Evolutionary conservation across 371 early-diverging fungal species (phyloP).

Genomic region (Haplosporangium sp.): DNA sequence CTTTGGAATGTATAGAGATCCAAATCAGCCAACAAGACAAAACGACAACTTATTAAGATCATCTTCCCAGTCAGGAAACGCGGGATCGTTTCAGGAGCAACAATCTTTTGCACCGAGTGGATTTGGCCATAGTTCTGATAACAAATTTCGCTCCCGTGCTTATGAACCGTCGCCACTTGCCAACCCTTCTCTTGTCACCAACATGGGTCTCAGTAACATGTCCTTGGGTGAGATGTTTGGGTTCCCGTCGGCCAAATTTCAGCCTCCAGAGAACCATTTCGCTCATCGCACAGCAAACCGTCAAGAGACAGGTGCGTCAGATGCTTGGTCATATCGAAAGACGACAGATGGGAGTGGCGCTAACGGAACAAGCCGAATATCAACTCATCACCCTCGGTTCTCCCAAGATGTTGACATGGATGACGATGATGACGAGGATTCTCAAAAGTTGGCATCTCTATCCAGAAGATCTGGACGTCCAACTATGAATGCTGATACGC

Average conservation of each 20-base stretch:
- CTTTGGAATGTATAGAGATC: slow-evolving; percentile 52
- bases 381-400: slow-evolving; percentile 13
- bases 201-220: slow-evolving; percentile 34
- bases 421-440: slow-evolving; percentile 24
- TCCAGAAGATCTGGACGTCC: neutral
- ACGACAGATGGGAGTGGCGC: neutral
- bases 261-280: slow-evolving; percentile 51
- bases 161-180: slow-evolving; percentile 54
- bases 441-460: neutral
- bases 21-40: slow-evolving; percentile 1
- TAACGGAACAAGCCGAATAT: neutral
- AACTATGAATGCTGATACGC: slow-evolving; percentile 1
- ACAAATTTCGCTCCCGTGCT: slow-evolving; percentile 41
- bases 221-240: slow-evolving; percentile 51
- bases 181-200: slow-evolving; percentile 36
- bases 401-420: slow-evolving; percentile 29
- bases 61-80: neutral
- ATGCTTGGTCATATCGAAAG: slow-evolving; percentile 35
- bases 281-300: slow-evolving; percentile 31
- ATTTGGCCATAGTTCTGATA: slow-evolving; percentile 5
- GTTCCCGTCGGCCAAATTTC: slow-evolving; percentile 51
- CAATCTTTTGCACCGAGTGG: neutral
- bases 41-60: slow-evolving; percentile 2
- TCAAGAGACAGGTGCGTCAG: neutral
- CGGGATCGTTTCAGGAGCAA: slow-evolving; percentile 6